Base-by-base conservation (phyloP, 2,329 filamentous ascomycete genomes). In the Ramularia endophylla region DNA sequence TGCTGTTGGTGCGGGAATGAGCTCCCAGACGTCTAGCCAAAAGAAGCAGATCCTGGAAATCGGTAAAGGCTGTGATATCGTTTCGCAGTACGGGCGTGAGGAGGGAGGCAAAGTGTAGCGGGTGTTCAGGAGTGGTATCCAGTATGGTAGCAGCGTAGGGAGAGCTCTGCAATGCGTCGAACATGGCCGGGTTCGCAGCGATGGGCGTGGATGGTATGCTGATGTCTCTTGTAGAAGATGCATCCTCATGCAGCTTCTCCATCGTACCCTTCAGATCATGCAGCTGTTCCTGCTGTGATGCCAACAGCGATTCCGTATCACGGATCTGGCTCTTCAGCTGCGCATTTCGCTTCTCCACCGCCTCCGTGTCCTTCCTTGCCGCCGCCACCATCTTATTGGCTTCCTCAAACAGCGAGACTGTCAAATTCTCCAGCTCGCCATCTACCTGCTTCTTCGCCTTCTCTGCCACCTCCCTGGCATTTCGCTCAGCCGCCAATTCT, bases 321-420 rank as follows among this genome's bases (percentile, higher is more conserved):
- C 80, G 80, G 39, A 98, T 73, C 63, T 97, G 89, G 18, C 83
- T 75, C 57, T 80, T 85, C 38, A 97, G 75, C 64, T 94, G 87
- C 43, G 95, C 87, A 56, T 92, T 94, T 60, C 87, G 87, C 47
- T 54, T 57, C 58, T 84, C 85, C 43, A 88, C 81, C 4, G 77
- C 75, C 52, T 95, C 88, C 27, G 87, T 83, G 54, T 95, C 87
- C 50, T 78, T 81, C 47, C 94, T 87, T 27, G 90, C 90, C 12
- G 80, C 81, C 29, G 90, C 86, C 38, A 98, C 92, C 90, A 98
- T 97, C 65, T 85, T 89, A 68, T 98, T 97, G 36, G 92, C 92
- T 70, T 98, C 90, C 61, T 97, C 88, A 50, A 98, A 98, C n/a
- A 98, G 74, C 19, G 87, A 88, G 1, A 87, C 81, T 0, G 92